A percentile compares a stretch with the other conserved stretches of the same genome.
These are phyloP conservation scores for Copromyces sp. DNA, from an alignment of 495 filamentous ascomycete species.

Conservation along the genomic window DNA sequence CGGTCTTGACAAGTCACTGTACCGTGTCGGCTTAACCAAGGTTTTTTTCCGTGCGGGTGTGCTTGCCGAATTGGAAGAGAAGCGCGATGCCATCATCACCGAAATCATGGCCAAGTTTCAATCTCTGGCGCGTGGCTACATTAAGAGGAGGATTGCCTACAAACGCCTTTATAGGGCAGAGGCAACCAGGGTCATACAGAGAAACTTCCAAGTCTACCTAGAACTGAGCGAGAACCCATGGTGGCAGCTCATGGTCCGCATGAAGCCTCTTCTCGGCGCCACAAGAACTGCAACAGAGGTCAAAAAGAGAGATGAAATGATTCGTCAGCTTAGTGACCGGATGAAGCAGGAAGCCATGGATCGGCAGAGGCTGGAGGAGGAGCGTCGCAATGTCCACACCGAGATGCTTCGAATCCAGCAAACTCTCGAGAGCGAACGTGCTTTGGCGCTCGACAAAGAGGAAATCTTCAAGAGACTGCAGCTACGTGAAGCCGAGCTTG, in stretches of 20 bases:
- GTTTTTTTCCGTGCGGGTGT: constrained; percentile 98
- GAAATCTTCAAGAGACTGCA: constrained; percentile 97
- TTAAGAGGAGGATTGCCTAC: constrained; percentile 74
- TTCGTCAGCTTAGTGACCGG: constrained; percentile 71
- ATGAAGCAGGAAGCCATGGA: constrained; percentile 68
- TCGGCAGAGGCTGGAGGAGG: constrained; percentile 78
- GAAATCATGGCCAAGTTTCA: constrained; percentile 94
- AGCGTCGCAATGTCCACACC: constrained; percentile 73
- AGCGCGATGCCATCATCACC: constrained; percentile 80
- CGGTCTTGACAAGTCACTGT: constrained; percentile 70
- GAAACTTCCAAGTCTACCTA: constrained; percentile 82
- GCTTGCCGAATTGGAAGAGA: constrained; percentile 91
- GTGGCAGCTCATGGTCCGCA: constrained; percentile 92
- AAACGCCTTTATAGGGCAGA: constrained; percentile 92
- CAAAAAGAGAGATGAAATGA: constrained; percentile 88
- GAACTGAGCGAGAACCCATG: constrained; percentile 85
- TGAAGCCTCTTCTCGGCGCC: constrained; percentile 89
- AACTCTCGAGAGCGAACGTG: constrained; percentile 87
- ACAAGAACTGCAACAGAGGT: constrained; percentile 85
- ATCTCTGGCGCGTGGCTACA: constrained; percentile 79
- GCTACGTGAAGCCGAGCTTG: constrained; percentile 73
- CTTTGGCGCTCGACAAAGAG: constrained; percentile 91
- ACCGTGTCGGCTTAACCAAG: constrained; percentile 91
- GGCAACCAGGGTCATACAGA: constrained; percentile 87
- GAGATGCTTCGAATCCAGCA: constrained; percentile 86